Evolutionary conservation across 441 rosid genomes (phyloP).

Genomic region (Erysimum cheiri): DNA sequence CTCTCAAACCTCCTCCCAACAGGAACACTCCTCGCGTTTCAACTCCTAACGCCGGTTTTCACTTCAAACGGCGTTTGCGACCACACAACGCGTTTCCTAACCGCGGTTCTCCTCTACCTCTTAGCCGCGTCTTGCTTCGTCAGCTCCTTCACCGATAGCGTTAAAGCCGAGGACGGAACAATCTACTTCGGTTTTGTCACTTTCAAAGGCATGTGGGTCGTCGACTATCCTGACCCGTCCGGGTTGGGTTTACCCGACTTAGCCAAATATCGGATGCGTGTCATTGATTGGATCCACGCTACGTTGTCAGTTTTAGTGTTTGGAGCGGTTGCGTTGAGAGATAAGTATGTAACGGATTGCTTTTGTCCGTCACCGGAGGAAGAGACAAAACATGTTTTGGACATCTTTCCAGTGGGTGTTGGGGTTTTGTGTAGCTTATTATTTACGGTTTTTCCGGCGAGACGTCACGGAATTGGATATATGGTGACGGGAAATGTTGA

Average conservation of each 20-base stretch:
- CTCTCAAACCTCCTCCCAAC: conserved; percentile 79
- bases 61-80: conserved; percentile 70
- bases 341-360: conserved; percentile 56
- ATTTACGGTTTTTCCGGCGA: conserved; percentile 63
- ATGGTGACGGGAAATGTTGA: conserved; percentile 51
- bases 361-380: conserved; percentile 54
- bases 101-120: conserved; percentile 52
- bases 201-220: conserved; percentile 54
- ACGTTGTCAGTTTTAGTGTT: conserved; percentile 57
- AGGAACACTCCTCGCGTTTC: conserved; percentile 74
- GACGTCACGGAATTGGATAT: conserved; percentile 66
- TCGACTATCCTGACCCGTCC: conserved; percentile 51
- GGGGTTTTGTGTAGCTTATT: conserved; percentile 62
- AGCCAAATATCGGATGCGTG: conserved; percentile 49
- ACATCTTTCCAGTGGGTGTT: conserved; percentile 59
- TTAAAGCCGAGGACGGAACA: conserved; percentile 50
- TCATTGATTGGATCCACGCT: conserved; percentile 62
- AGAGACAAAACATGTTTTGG: conserved; percentile 53
- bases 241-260: conserved; percentile 54
- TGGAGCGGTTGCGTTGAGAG: conserved; percentile 64
- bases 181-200: conserved; percentile 63
- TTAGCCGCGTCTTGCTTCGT: conserved; percentile 64
- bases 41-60: conserved; percentile 63
- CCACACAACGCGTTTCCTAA: conserved; percentile 53
- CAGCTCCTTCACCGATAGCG: conserved; percentile 68